Base-by-base conservation (phyloP, 768 basidiomycete species). In the Guyanaporus albipodus region DNA sequence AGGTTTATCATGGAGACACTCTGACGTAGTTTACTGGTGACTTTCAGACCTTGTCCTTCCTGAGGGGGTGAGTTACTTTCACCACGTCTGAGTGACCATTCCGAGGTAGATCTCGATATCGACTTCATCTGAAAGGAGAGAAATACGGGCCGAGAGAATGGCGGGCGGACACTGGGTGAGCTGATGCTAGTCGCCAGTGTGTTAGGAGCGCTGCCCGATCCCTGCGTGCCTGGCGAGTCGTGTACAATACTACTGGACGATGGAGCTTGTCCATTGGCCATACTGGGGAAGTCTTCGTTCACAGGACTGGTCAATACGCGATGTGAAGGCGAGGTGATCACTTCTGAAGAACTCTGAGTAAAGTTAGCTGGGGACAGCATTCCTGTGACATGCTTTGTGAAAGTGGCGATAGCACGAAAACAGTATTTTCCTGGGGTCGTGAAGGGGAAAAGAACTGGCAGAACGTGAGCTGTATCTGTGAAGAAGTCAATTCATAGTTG, bases 371-470 rank as follows among this genome's bases (percentile, higher is more conserved):
- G 6, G 58, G 49, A 24, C 18, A 38, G 31, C 61, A 75, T 73
- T 17, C 77, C 79, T 0, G 83, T 87, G 18, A 85, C 78, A 39
- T 82, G 72, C 56, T 80, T 85, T 52, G 70, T 74, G 62, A 91
- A 91, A 8, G 70, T 72, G 17, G 88, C 85, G 40, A 90, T 83
- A 4, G 83, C 82, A 27, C 88, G 79, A 66, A 82, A 87, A 59
- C 87, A 89, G 55, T 76, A 91, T 58, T 90, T 90, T 8, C 77
- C 87, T 3, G 86, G 85, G 1, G 81, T 86, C 4, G 84, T 83
- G 62, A 88, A 87, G 2, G 82, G 71, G 57, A 89, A 89, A 2
- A 88, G 69, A 15, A 88, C 73, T 1, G 87, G 87, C 17, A 89
- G 65, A 36, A 85, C 74, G 62, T 89, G 87, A 0, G 85, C 83